Conservation (phyloP, 1,284 basidiomycete species). For the Tetrapyrgos nigripes region DNA sequence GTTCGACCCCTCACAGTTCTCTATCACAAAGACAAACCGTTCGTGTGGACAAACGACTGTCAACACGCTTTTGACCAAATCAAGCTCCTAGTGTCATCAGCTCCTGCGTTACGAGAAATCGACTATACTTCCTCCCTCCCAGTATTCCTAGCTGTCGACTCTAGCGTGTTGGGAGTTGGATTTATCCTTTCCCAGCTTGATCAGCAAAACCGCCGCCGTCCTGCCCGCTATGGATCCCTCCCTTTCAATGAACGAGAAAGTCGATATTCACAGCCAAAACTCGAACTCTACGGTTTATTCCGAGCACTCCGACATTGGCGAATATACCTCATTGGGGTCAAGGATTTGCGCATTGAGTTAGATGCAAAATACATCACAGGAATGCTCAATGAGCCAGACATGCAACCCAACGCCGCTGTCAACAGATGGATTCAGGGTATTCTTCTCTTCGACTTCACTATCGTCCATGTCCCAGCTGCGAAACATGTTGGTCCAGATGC, state of each 20-base stretch:
- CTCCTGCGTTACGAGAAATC: constrained; percentile 4
- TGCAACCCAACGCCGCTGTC: constrained; percentile 4
- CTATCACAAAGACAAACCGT: no score
- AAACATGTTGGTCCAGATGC: constrained; percentile 9
- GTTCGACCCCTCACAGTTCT: no score
- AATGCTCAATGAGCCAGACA: constrained; percentile 2
- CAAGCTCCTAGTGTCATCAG: neutral
- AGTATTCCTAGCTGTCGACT: constrained; percentile 41
- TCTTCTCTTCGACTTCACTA: constrained; percentile 1
- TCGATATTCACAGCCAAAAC: constrained; percentile 42
- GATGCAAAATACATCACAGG: constrained; percentile 6
- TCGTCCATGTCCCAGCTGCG: neutral
- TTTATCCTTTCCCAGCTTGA: constrained; percentile 38
- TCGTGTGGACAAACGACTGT: no score
- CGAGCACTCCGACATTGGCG: neutral
- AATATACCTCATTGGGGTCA: neutral
- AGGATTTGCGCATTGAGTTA: no score
- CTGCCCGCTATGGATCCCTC: constrained; percentile 40
- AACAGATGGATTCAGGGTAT: constrained; percentile 6
- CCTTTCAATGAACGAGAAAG: constrained; percentile 41
- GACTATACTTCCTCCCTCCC: neutral
- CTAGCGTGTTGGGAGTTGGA: constrained; percentile 40
- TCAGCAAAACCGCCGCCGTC: constrained; percentile 20
- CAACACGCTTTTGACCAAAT: no score
- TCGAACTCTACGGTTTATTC: constrained; percentile 7